These are phyloP conservation scores for Cokeromyces recurvatus DNA, from an alignment of 371 early-diverging fungal species.

Conservation along the genomic window DNA sequence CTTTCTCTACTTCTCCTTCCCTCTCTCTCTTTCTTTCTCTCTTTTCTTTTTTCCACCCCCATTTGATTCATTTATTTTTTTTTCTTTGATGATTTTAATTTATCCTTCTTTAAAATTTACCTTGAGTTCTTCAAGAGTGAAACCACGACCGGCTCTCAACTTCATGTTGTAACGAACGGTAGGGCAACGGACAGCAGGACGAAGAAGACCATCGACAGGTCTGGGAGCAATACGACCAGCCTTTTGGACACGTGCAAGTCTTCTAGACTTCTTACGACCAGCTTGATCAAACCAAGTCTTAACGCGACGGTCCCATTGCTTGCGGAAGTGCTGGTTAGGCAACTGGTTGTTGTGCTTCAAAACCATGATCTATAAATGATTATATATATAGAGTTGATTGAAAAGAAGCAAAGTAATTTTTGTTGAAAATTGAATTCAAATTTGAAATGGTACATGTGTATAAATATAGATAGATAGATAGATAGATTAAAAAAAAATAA, in stretches of 20 bases:
- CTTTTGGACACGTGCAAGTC: constrained; percentile 89
- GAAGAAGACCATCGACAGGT: constrained; percentile 95
- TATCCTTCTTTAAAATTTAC: too few relatives aligned
- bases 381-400: not conserved
- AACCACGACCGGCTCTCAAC: constrained; percentile 98
- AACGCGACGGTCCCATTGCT: constrained; percentile 97
- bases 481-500: too few relatives aligned
- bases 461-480: too few relatives aligned
- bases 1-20: too few relatives aligned
- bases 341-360: constrained; percentile 99
- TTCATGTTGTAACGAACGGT: constrained; percentile 99
- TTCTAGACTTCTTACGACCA: constrained; percentile 90
- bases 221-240: constrained; percentile 96
- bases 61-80: not conserved
- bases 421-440: not conserved
- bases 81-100: too few relatives aligned
- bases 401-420: not conserved
- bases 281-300: constrained; percentile 99
- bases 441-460: not conserved
- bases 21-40: not conserved
- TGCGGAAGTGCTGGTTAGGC: constrained; percentile 99
- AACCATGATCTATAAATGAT: constrained; percentile 40
- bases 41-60: not conserved
- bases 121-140: constrained; percentile 98
- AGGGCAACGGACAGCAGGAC: constrained; percentile 98